Evolutionary conservation across 805 yeast genomes (phyloP).

Genomic region (Nakazawaea siamensis): DNA sequence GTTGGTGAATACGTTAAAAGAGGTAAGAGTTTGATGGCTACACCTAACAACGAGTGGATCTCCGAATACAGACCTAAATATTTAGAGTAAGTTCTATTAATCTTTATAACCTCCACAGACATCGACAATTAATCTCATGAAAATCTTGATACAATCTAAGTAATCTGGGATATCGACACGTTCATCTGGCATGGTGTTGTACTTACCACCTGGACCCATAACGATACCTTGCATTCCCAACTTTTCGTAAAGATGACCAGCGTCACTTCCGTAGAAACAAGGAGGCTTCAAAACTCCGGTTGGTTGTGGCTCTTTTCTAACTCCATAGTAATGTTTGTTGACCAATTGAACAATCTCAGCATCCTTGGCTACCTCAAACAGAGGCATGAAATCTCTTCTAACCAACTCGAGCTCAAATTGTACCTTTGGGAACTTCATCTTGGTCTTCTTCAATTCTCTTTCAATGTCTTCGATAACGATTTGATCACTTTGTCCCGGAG

Average conservation of each 20-base stretch:
- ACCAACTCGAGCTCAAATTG: constrained; percentile 16
- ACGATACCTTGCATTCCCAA: constrained; percentile 18
- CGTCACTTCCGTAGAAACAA: constrained; percentile 19
- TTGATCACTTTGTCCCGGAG: constrained; percentile 21
- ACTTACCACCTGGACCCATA: constrained; percentile 20
- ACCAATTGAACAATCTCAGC: constrained; percentile 14
- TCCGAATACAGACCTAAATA: constrained; percentile 11
- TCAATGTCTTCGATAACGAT: constrained; percentile 19
- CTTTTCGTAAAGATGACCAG: constrained; percentile 18
- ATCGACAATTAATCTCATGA: constrained; percentile 16
- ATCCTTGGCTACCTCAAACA: constrained; percentile 17
- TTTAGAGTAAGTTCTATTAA: background rate
- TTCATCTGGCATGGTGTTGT: constrained; percentile 20
- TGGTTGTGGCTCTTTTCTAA: constrained; percentile 16
- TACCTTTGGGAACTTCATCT: constrained; percentile 17
- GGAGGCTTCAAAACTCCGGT: constrained; percentile 19
- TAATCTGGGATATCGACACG: constrained; percentile 17
- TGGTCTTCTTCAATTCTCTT: constrained; percentile 17
- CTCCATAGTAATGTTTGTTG: constrained; percentile 13
- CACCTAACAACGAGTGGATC: constrained; percentile 10
- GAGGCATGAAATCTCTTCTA: constrained; percentile 17
- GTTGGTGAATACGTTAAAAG: constrained; percentile 8
- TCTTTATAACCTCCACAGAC: constrained; percentile 15
- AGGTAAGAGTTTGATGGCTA: constrained; percentile 7
- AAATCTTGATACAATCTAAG: constrained; percentile 16